Conservation (phyloP, 495 filamentous ascomycete genomes). For the Trypethelium eluteriae region DNA sequence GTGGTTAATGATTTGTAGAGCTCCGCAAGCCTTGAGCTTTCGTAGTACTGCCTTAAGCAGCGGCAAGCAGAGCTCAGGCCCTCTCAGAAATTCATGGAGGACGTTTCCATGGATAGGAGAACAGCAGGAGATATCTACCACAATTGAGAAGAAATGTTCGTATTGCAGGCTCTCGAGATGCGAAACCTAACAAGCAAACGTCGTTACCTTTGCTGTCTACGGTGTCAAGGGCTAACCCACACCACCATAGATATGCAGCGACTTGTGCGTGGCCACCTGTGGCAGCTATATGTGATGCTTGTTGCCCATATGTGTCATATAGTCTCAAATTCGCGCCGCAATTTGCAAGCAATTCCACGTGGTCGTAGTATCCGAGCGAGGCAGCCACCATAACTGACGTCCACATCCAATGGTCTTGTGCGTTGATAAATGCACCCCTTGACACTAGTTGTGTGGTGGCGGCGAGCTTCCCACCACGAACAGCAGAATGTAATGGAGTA, state of each 20-base stretch:
- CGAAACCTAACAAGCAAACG: neutral
- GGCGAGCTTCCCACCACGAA: neutral
- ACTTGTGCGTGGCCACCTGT: neutral
- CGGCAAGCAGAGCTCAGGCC: neutral
- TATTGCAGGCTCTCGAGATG: neutral
- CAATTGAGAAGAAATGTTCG: slow-evolving; percentile 5
- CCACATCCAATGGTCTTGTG: neutral
- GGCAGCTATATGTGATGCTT: neutral
- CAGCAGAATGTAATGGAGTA: neutral
- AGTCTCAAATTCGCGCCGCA: neutral
- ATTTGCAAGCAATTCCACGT: neutral
- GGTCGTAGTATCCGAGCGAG: neutral
- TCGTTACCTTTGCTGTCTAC: neutral
- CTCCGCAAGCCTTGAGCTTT: neutral
- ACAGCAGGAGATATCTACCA: neutral
- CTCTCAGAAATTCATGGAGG: neutral
- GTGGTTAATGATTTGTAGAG: neutral
- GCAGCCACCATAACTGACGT: neutral
- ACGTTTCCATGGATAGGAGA: neutral
- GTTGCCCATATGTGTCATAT: neutral
- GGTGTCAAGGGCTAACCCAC: neutral
- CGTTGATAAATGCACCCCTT: neutral
- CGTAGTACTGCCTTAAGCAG: neutral
- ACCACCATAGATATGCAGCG: neutral
- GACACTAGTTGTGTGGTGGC: neutral